A percentile compares a stretch with the other conserved stretches of the same genome.
These are phyloP conservation scores for Chaetoceros muelleri DNA, from an alignment of 108 stramenopile genomes.

Conservation along the genomic window DNA sequence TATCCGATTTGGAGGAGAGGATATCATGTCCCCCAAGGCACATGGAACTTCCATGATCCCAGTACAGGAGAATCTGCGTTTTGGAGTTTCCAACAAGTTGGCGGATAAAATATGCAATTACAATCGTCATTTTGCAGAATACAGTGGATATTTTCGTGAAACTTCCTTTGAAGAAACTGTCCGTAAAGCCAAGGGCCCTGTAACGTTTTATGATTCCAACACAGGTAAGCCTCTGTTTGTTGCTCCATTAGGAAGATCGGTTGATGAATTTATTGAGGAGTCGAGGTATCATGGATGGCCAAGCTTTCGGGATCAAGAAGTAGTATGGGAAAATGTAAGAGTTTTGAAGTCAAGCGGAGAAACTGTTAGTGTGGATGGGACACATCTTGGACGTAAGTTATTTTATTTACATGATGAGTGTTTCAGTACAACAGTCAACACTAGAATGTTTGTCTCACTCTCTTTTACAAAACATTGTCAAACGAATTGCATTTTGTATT, in stretches of 20 bases:
- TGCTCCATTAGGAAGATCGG: conserved; percentile 60
- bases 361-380: conserved; percentile 70
- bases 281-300: conserved; percentile 41
- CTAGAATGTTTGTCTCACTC: too few relatives aligned
- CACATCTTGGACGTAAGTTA: conserved; percentile 44
- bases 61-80: conserved; percentile 56
- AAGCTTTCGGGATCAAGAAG: conserved; percentile 70
- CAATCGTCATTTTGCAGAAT: conserved; percentile 86
- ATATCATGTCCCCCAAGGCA: conserved; percentile 47
- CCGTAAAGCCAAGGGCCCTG: conserved; percentile 20
- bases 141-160: conserved; percentile 63
- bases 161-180: conserved; percentile 44
- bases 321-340: conserved; percentile 84
- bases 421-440: too few relatives aligned
- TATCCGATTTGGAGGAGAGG: conserved; percentile 29
- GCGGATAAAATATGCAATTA: conserved; percentile 70
- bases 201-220: conserved; percentile 83
- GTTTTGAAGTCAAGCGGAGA: conserved; percentile 72
- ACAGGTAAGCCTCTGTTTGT: conserved; percentile 81
- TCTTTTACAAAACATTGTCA: too few relatives aligned
- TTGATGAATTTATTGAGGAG: conserved; percentile 64
- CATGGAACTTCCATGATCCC: conserved; percentile 57
- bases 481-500: background rate
- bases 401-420: background rate
- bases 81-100: conserved; percentile 31